These are phyloP conservation scores for Luzula sylvatica DNA, from an alignment of 176 grass and related monocot genomes.

Conservation along the genomic window DNA sequence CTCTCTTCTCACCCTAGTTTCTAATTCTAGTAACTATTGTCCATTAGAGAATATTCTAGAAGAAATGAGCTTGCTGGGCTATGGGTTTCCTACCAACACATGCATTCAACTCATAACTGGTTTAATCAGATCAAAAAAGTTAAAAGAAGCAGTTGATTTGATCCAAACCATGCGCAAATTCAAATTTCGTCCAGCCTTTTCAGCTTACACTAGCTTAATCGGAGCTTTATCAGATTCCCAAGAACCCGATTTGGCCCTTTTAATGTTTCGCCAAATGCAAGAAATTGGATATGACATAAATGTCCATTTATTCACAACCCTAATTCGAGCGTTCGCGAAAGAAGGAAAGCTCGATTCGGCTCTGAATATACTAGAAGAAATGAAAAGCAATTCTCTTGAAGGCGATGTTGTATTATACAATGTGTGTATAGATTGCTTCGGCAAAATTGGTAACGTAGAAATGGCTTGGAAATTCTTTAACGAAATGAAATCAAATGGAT, in stretches of 20 bases:
- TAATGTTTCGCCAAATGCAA: slow-evolving; percentile 83
- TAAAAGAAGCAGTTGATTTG: slow-evolving; percentile 35
- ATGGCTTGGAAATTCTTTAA: slow-evolving; percentile 97
- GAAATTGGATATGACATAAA: slow-evolving; percentile 80
- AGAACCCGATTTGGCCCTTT: slow-evolving; percentile 45
- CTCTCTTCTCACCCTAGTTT: slow-evolving; percentile 46
- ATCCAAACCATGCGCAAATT: slow-evolving; percentile 51
- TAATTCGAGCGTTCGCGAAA: slow-evolving; percentile 50
- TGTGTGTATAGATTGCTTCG: slow-evolving; percentile 83
- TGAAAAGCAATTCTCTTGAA: slow-evolving; percentile 65
- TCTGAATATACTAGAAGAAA: slow-evolving; percentile 52
- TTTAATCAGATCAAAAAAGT: slow-evolving; percentile 38
- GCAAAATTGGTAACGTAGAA: slow-evolving; percentile 81
- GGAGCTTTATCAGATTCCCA: slow-evolving; percentile 47
- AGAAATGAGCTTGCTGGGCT: slow-evolving; percentile 74
- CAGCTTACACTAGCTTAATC: slow-evolving; percentile 61
- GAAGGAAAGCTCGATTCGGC: slow-evolving; percentile 45
- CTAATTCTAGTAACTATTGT: slow-evolving; percentile 22
- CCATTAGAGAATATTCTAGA: slow-evolving; percentile 51
- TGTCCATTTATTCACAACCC: slow-evolving; percentile 62
- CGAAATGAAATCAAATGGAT: slow-evolving; percentile 55
- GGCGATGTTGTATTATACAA: slow-evolving; percentile 77
- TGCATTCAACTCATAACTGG: slow-evolving; percentile 39
- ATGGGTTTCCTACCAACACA: slow-evolving; percentile 36
- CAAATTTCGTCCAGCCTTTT: slow-evolving; percentile 79